phyloP scores from a whole-genome alignment of 192 early-diverging fungal genomes.

The Umbelopsis ramanniana region DNA sequence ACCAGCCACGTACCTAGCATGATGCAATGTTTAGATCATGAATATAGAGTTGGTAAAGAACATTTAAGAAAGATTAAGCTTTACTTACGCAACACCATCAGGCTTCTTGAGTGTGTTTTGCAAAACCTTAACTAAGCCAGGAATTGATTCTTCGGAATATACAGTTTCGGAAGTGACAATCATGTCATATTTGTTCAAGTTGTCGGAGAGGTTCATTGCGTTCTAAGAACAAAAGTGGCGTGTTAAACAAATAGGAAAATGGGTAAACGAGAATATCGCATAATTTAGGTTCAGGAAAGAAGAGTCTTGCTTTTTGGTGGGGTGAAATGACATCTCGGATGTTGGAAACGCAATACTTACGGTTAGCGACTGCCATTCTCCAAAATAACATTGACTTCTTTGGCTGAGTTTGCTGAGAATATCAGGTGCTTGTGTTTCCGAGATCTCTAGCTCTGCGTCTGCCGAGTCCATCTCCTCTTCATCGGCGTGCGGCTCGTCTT shows the following conservation, averaged over 20 bases:
- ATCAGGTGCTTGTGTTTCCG: slow-evolving; percentile 32
- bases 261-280: too few relatives aligned
- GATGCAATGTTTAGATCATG: background rate
- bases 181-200: slow-evolving; percentile 66
- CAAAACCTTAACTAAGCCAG: slow-evolving; percentile 65
- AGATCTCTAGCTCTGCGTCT: slow-evolving; percentile 49
- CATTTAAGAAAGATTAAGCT: too few relatives aligned
- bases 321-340: too few relatives aligned
- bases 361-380: slow-evolving; percentile 66
- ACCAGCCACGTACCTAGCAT: slow-evolving; percentile 76
- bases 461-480: slow-evolving; percentile 44
- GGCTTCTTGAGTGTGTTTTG: slow-evolving; percentile 57
- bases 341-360: too few relatives aligned
- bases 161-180: slow-evolving; percentile 83
- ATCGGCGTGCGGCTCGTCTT: slow-evolving; percentile 28
- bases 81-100: slow-evolving; percentile 48
- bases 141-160: slow-evolving; percentile 67
- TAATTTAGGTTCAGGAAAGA: too few relatives aligned
- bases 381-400: slow-evolving; percentile 64
- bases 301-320: too few relatives aligned
- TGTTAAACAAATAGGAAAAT: background rate
- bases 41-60: too few relatives aligned
- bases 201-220: slow-evolving; percentile 44
- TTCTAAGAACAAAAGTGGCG: slow-evolving; percentile 32
- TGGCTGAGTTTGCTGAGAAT: slow-evolving; percentile 35